These are phyloP conservation scores for Platismatia glauca DNA, from an alignment of 495 filamentous ascomycete species.

Conservation along the genomic window DNA sequence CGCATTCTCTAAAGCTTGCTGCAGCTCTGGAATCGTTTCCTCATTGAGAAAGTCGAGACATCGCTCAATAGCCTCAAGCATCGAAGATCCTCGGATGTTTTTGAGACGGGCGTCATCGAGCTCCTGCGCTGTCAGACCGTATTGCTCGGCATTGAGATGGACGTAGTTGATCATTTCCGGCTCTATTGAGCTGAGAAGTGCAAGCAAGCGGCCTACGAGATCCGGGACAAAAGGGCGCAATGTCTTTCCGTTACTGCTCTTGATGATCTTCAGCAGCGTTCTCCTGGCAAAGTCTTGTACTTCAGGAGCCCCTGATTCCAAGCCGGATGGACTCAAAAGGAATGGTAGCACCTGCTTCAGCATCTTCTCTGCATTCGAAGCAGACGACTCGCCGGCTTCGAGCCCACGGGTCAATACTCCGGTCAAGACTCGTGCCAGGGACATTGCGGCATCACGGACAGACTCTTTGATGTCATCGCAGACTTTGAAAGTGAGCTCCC, in stretches of 20 bases:
- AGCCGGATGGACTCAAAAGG: slow-evolving; percentile 75
- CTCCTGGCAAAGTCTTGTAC: slow-evolving; percentile 64
- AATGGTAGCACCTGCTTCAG: slow-evolving; percentile 80
- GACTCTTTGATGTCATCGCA: slow-evolving; percentile 92
- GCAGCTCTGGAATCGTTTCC: slow-evolving; percentile 60
- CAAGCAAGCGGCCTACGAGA: slow-evolving; percentile 71
- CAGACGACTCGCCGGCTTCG: slow-evolving; percentile 66
- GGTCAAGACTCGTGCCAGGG: slow-evolving; percentile 72
- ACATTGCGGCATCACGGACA: slow-evolving; percentile 69
- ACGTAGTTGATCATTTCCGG: slow-evolving; percentile 81
- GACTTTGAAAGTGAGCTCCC: slow-evolving; percentile 66
- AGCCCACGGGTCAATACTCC: slow-evolving; percentile 74
- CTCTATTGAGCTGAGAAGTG: slow-evolving; percentile 76
- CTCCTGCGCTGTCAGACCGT: slow-evolving; percentile 67
- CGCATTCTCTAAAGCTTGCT: slow-evolving; percentile 59
- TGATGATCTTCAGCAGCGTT: slow-evolving; percentile 79
- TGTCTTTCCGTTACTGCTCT: slow-evolving; percentile 61
- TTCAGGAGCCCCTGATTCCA: slow-evolving; percentile 79
- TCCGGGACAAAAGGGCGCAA: slow-evolving; percentile 71
- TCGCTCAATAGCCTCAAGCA: slow-evolving; percentile 88
- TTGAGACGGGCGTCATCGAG: slow-evolving; percentile 77
- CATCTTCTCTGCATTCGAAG: slow-evolving; percentile 62
- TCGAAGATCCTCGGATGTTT: slow-evolving; percentile 74
- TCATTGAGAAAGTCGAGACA: slow-evolving; percentile 81
- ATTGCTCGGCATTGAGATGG: slow-evolving; percentile 80